phyloP scores from a whole-genome alignment of 352 stramenopile genomes.

The Phytophthora ramorum region DNA sequence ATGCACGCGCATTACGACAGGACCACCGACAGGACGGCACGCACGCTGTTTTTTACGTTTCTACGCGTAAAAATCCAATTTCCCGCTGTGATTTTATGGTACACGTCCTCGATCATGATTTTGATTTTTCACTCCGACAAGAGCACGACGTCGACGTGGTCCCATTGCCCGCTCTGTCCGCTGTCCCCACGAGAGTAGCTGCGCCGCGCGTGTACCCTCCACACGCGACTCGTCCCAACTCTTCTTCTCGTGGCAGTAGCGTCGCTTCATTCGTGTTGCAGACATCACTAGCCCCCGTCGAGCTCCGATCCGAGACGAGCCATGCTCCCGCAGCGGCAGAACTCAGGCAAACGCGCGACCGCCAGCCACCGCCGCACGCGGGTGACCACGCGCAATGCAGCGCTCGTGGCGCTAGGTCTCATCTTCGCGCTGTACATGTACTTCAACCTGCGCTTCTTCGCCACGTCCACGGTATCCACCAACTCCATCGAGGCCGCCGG shows the following conservation, averaged over 20 bases:
- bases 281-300: background rate
- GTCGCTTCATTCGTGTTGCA: background rate
- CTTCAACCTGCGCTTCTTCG: conserved; percentile 75
- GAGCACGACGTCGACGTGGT: conserved; percentile 14
- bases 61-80: too few relatives aligned
- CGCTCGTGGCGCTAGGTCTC: conserved; percentile 39
- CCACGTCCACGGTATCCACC: conserved; percentile 35
- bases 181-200: background rate
- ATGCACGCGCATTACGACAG: background rate
- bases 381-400: conserved; percentile 29
- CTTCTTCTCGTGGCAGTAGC: conserved; percentile 1
- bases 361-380: conserved; percentile 35
- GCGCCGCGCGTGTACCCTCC: background rate
- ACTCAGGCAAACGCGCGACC: conserved; percentile 42
- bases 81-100: too few relatives aligned
- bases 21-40: background rate
- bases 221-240: conserved; percentile 5
- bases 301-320: conserved; percentile 13
- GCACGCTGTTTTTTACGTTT: too few relatives aligned
- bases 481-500: conserved; percentile 34
- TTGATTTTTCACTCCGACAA: conserved; percentile 14
- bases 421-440: conserved; percentile 68
- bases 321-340: conserved; percentile 69
- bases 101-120: background rate
- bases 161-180: background rate